phyloP scores from a whole-genome alignment of 1,284 basidiomycete genomes.

The Bjerkandera adusta region DNA sequence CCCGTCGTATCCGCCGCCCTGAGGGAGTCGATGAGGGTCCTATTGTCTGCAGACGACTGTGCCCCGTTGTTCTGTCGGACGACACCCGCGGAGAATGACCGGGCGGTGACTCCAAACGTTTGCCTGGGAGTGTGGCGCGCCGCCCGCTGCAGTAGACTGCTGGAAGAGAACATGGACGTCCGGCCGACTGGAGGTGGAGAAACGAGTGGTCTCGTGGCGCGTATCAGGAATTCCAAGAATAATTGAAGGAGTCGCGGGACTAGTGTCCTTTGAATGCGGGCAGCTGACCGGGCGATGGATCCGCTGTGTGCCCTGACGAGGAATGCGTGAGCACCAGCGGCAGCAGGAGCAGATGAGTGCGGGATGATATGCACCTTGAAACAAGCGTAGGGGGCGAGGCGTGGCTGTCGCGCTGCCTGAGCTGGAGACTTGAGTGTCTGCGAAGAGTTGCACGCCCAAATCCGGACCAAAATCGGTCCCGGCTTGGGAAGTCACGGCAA shows the following conservation, averaged over 20 bases:
- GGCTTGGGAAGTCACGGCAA: conserved; percentile 4
- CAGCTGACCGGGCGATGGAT: conserved; percentile 3
- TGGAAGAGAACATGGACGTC: conserved; percentile 19
- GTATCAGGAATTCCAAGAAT: conserved; percentile 6
- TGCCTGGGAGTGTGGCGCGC: conserved; percentile 18
- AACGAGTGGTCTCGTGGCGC: background rate
- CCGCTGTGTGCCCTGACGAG: background rate
- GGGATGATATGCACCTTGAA: background rate
- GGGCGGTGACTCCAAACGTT: conserved; percentile 1
- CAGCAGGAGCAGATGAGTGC: no score
- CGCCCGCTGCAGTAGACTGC: conserved; percentile 19
- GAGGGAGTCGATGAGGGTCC: background rate
- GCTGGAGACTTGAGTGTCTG: background rate
- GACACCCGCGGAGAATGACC: background rate
- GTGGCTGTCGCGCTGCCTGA: background rate
- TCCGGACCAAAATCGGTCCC: conserved; percentile 1
- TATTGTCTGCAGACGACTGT: background rate
- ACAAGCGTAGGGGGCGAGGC: background rate
- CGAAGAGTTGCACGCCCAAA: background rate
- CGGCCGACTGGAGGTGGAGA: background rate
- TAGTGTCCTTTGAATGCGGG: no score
- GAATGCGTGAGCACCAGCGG: no score
- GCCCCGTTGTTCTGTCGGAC: background rate
- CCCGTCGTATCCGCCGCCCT: background rate
- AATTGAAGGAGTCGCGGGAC: no score